phyloP scores from a whole-genome alignment of 805 yeast genomes.

The Debaryomyces prosopidis region DNA sequence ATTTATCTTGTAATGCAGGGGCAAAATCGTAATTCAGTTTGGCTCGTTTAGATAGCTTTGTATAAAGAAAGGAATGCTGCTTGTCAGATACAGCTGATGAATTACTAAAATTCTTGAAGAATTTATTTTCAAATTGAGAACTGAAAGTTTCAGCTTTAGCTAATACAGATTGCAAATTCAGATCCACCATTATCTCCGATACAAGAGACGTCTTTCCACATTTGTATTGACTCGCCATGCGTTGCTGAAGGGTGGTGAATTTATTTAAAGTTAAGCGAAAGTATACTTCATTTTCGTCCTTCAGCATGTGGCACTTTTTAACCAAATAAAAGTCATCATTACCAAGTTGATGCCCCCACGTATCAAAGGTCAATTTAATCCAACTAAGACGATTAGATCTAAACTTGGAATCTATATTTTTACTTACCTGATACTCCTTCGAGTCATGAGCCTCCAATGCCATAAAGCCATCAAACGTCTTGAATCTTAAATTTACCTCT shows the following conservation, averaged over 20 bases:
- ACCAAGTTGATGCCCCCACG: conserved; percentile 28
- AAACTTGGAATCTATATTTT: conserved; percentile 14
- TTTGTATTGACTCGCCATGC: conserved; percentile 19
- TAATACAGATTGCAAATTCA: conserved; percentile 17
- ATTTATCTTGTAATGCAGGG: conserved; percentile 5
- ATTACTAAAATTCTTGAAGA: conserved; percentile 1
- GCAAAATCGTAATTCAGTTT: conserved; percentile 6
- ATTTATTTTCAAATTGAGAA: neutral
- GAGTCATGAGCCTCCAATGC: conserved; percentile 17
- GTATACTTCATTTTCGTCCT: neutral
- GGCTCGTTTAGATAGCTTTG: conserved; percentile 10
- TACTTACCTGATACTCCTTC: conserved; percentile 9
- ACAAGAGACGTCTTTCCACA: conserved; percentile 12
- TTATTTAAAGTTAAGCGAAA: conserved; percentile 13
- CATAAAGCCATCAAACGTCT: conserved; percentile 40
- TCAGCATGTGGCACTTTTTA: neutral
- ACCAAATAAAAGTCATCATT: conserved; percentile 8
- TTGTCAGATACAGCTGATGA: conserved; percentile 9
- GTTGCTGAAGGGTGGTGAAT: conserved; percentile 14
- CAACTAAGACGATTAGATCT: conserved; percentile 15
- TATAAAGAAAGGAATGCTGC: conserved; percentile 12
- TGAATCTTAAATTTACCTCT: conserved; percentile 26
- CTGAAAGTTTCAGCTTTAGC: conserved; percentile 17
- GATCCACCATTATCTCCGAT: conserved; percentile 6
- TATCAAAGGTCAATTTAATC: conserved; percentile 32